Base-by-base conservation (phyloP, 1,284 basidiomycete genomes). In the Sporisorium scitamineum region DNA sequence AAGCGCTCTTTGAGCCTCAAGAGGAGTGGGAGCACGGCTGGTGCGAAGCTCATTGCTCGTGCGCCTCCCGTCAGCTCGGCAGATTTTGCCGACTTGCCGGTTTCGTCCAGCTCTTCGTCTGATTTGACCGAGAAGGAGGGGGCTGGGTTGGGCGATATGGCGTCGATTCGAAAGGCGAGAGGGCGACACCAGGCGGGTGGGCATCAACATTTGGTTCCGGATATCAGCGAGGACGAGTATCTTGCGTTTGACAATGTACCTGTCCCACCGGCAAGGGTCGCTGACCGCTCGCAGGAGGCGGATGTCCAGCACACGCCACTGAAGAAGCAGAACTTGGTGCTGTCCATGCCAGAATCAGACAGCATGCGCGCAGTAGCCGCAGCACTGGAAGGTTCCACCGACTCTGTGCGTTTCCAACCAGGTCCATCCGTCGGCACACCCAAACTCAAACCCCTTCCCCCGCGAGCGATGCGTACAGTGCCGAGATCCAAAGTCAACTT, bases 31-130 rank as follows among this genome's bases (percentile, higher is more conserved):
- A 72, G 68, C 44, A 61, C 29, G 3, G 72, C 68, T 0, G 64
- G 66, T 42, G 53, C 66, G 10, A 71, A 61, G 10, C 69, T 78
- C 9, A 66, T 66, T 10, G 58, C 66, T 7, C 64, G 76, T n/a
- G 76, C 76, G 16, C 72, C 76, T 14, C 76, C 76, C 7, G 76
- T 78, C 7, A 75, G 72, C 61, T 78, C 76, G 3, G 68, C 61
- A 16, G 73, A 78, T 44, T 72, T 75, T 56, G 58, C 74, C 20
- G 66, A 75, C 22, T 27, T 58, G 34, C 70, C 70, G 5, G 60
- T 42, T 5, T 64, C 58, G 16, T 70, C 66, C 5, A 70, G 61
- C 52, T 63, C 58, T 16, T 53, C 51, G 3, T 72, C 70, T 0
- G 64, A 65, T 18, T 16, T 72, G 3, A 44, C 60, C 0, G 44